Evolutionary conservation across 345 rosid species (phyloP), one percentile per base, ranked within the genome.

Genomic region (Corchorus olitorius): DNA sequence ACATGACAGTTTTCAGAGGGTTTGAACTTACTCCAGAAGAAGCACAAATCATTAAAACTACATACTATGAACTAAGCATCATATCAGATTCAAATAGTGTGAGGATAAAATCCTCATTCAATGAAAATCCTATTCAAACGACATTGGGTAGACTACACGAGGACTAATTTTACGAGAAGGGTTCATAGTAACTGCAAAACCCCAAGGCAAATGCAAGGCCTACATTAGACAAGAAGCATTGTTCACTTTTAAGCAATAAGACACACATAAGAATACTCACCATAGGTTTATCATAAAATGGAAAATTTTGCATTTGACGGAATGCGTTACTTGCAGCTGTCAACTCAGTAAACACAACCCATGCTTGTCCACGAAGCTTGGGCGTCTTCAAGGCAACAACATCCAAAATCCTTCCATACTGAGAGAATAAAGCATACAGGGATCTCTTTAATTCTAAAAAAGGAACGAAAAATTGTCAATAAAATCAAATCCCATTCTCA

Each of bases 221-320:
- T 49, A 68, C 7, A 49, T 27, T 39, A 20, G 15, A 19, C 14
- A 49, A 70, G 14, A 61, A 5, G 20, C 54, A 12, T 11, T 46
- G n/a, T 45, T 19, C 11, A 22, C 35, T 45, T 65, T 43, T 33
- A 65, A n/a, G 55, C 72, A 48, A 27, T 46, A 10, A 13, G n/a
- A 2, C 11, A 33, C 60, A 16, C 43, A 68, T 14, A 68, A 49
- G 6, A n/a, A 58, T 27, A 79, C 89, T 70, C 55, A 97, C 99
- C 98, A 97, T 97, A 46, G 97, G 97, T 78, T 94, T 97, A 77
- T 97, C 98, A 70, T 94, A 94, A 77, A 97, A 92, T 8, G 98
- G 99, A 71, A 97, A 94, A 72, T 92, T 94, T 49, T 97, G 98
- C 99, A 94, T 97, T 76, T 94, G 98, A 59, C 97, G 87, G n/a